These are phyloP conservation scores for Trypanosomatidae sp. DNA, from an alignment of 208 protist genomes.

Conservation along the genomic window DNA sequence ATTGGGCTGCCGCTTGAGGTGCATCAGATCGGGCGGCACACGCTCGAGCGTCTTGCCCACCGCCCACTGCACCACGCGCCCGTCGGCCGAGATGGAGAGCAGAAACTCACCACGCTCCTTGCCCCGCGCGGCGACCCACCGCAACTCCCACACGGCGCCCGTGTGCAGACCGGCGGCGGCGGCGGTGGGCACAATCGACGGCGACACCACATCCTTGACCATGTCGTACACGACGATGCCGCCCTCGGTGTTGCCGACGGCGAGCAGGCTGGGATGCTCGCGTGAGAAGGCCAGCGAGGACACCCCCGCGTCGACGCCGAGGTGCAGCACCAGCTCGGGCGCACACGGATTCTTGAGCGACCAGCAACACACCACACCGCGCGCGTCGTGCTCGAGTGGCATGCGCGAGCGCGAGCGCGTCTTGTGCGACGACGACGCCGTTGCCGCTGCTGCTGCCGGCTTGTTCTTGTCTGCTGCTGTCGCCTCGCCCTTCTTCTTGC, in stretches of 20 bases:
- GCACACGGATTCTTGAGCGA: slow-evolving; percentile 93
- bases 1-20: slow-evolving; percentile 79
- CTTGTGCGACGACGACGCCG: background rate
- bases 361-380: slow-evolving; percentile 92
- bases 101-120: slow-evolving; percentile 87
- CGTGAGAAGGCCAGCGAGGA: slow-evolving; percentile 87
- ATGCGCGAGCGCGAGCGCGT: background rate
- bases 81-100: slow-evolving; percentile 93
- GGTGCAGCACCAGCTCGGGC: slow-evolving; percentile 81
- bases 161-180: slow-evolving; percentile 82
- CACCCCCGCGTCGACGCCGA: slow-evolving; percentile 70
- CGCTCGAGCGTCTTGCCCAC: slow-evolving; percentile 90
- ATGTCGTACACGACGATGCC: slow-evolving; percentile 92
- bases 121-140: slow-evolving; percentile 80
- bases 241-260: slow-evolving; percentile 88
- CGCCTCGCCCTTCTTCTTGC: too few species aligned
- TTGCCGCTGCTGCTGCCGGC: background rate
- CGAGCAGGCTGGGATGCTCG: slow-evolving; percentile 85
- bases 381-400: slow-evolving; percentile 5
- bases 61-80: slow-evolving; percentile 92
- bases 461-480: too few species aligned
- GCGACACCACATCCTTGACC: slow-evolving; percentile 49
- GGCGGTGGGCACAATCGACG: slow-evolving; percentile 47
- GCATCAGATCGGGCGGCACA: slow-evolving; percentile 85
- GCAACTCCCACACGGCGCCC: slow-evolving; percentile 90